phyloP scores from a whole-genome alignment of 1,284 basidiomycete genomes.

The Ganoderma resinaceum region DNA sequence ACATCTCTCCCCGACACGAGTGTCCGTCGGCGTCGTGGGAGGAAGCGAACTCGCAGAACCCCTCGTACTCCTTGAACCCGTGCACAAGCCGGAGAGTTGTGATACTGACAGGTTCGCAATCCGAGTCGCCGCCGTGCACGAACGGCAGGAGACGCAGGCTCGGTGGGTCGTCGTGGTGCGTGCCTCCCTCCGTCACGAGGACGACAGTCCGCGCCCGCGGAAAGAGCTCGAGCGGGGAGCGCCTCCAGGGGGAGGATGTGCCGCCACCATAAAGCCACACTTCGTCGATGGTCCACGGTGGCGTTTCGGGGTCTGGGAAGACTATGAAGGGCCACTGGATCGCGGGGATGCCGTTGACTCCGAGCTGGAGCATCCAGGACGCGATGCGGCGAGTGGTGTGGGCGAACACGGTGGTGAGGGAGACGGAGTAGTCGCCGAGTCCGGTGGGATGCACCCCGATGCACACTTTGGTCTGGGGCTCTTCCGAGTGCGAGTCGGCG shows the following conservation, averaged over 20 bases:
- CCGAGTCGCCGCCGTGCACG: neutral
- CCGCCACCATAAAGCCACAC: constrained; percentile 5
- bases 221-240: neutral
- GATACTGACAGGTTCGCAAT: neutral
- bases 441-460: constrained; percentile 10
- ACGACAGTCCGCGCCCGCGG: neutral
- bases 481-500: neutral
- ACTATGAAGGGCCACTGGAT: neutral
- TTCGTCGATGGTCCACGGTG: constrained; percentile 2
- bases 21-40: neutral
- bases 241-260: neutral
- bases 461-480: neutral
- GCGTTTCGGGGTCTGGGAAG: neutral
- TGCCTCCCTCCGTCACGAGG: neutral
- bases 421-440: neutral
- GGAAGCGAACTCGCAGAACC: neutral
- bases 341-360: neutral
- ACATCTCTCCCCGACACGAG: neutral
- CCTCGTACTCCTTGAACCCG: neutral
- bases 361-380: neutral
- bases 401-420: constrained; percentile 4
- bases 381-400: constrained; percentile 12
- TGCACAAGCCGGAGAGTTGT: constrained; percentile 1
- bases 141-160: neutral
- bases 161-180: neutral